These are phyloP conservation scores for Waltergamsia citrina DNA, from an alignment of 2,329 filamentous ascomycete genomes.

Conservation along the genomic window DNA sequence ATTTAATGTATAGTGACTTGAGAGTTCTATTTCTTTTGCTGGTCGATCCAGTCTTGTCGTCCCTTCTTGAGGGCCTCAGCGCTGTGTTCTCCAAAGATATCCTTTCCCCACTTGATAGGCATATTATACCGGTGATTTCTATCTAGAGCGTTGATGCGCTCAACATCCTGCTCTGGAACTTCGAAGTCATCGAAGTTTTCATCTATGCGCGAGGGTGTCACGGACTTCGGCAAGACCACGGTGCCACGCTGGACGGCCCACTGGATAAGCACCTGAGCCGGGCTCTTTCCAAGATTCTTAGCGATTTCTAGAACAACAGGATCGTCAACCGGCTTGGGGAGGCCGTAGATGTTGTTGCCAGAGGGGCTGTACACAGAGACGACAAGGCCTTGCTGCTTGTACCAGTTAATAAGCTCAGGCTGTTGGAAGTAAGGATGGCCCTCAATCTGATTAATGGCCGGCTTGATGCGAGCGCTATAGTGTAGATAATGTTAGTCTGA, in stretches of 20 bases:
- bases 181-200: slow-evolving; percentile 47
- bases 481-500: background rate
- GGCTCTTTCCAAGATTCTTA: slow-evolving; percentile 37
- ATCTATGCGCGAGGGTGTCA: slow-evolving; percentile 54
- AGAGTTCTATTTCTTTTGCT: slow-evolving; percentile 17
- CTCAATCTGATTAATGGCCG: slow-evolving; percentile 60
- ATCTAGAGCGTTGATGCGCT: slow-evolving; percentile 26
- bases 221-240: slow-evolving; percentile 61
- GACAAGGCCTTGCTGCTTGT: slow-evolving; percentile 46
- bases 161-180: slow-evolving; percentile 22
- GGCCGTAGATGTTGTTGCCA: slow-evolving; percentile 38
- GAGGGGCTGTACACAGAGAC: slow-evolving; percentile 58
- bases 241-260: slow-evolving; percentile 60
- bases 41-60: slow-evolving; percentile 22
- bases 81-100: slow-evolving; percentile 32
- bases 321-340: slow-evolving; percentile 29
- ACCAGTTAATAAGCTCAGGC: slow-evolving; percentile 44
- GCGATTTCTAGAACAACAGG: slow-evolving; percentile 40
- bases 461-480: no score
- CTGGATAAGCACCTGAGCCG: slow-evolving; percentile 39
- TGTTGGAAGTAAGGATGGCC: slow-evolving; percentile 61
- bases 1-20: no score
- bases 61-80: slow-evolving; percentile 25
- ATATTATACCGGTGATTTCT: slow-evolving; percentile 31
- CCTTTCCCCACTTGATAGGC: slow-evolving; percentile 26